Conservation (phyloP, 2,329 filamentous ascomycete genomes). For the Rhynchosporium agropyri region DNA sequence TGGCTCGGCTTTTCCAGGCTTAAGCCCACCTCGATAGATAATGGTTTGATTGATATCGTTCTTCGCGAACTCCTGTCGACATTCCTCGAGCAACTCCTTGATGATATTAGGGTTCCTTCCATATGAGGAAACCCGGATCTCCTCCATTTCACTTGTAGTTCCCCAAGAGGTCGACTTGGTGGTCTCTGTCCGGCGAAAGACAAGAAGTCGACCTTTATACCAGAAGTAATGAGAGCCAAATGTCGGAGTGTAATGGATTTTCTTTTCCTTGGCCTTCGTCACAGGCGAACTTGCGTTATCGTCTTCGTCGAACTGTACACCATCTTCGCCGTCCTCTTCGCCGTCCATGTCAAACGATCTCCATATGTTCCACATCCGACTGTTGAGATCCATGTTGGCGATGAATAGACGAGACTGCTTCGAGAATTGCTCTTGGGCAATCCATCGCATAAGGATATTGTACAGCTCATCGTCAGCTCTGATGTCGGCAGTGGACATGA, state of each 20-base stretch:
- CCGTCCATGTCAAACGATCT: conserved; percentile 48
- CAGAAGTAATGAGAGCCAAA: conserved; percentile 71
- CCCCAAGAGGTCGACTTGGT: conserved; percentile 47
- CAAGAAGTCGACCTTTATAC: conserved; percentile 60
- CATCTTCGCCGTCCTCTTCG: conserved; percentile 46
- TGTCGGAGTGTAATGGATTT: conserved; percentile 64
- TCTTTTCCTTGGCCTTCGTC: conserved; percentile 44
- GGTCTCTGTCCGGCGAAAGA: conserved; percentile 58
- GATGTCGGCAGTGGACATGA: conserved; percentile 68
- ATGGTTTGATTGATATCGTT: conserved; percentile 64
- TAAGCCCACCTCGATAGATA: conserved; percentile 62
- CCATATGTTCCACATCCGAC: conserved; percentile 53
- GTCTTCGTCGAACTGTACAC: conserved; percentile 41
- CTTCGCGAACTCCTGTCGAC: conserved; percentile 56
- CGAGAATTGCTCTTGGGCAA: conserved; percentile 63
- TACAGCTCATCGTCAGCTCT: conserved; percentile 72
- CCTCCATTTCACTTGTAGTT: conserved; percentile 56
- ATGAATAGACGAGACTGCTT: conserved; percentile 63
- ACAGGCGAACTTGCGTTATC: conserved; percentile 32
- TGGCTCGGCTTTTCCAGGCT: conserved; percentile 47
- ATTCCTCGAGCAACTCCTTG: conserved; percentile 64
- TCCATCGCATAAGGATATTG: conserved; percentile 72
- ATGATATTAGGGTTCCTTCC: conserved; percentile 62
- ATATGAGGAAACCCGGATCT: conserved; percentile 62
- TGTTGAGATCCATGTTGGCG: conserved; percentile 64